Evolutionary conservation across 2,329 filamentous ascomycete species (phyloP).

Genomic region (Botrytis galanthina): DNA sequence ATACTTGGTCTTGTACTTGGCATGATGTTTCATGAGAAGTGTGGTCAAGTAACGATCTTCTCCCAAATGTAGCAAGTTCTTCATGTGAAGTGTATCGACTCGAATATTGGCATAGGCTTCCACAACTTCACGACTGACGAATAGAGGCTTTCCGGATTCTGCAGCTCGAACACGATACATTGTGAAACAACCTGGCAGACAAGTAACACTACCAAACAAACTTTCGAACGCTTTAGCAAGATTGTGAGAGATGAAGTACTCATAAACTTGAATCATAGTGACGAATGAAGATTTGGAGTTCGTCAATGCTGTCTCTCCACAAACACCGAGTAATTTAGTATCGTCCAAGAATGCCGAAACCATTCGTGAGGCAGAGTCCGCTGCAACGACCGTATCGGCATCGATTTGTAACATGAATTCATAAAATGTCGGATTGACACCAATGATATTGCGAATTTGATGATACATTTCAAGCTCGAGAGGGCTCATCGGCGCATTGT

Average conservation of each 20-base stretch:
- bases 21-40: conserved; percentile 85
- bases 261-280: conserved; percentile 99
- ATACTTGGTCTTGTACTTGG: conserved; percentile 98
- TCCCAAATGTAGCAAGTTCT: conserved; percentile 93
- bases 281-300: conserved; percentile 92
- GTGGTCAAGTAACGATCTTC: conserved; percentile 98
- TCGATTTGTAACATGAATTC: conserved; percentile 96
- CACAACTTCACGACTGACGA: conserved; percentile 89
- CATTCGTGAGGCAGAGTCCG: conserved; percentile 88
- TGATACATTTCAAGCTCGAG: conserved; percentile 98
- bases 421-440: conserved; percentile 97
- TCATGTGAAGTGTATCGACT: conserved; percentile 97
- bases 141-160: conserved; percentile 91
- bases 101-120: conserved; percentile 88
- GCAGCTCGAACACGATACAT: conserved; percentile 98
- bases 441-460: conserved; percentile 97
- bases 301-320: conserved; percentile 88
- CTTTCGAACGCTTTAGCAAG: conserved; percentile 95
- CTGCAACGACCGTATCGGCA: conserved; percentile 90
- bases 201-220: conserved; percentile 95
- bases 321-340: conserved; percentile 88
- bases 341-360: conserved; percentile 88
- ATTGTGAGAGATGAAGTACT: conserved; percentile 99
- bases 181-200: conserved; percentile 96
- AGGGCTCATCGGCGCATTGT: conserved; percentile 94